Evolutionary conservation across 139 green algal species (phyloP), one percentile per base, ranked within the genome.

Genomic region (Chlorella vulgaris): DNA sequence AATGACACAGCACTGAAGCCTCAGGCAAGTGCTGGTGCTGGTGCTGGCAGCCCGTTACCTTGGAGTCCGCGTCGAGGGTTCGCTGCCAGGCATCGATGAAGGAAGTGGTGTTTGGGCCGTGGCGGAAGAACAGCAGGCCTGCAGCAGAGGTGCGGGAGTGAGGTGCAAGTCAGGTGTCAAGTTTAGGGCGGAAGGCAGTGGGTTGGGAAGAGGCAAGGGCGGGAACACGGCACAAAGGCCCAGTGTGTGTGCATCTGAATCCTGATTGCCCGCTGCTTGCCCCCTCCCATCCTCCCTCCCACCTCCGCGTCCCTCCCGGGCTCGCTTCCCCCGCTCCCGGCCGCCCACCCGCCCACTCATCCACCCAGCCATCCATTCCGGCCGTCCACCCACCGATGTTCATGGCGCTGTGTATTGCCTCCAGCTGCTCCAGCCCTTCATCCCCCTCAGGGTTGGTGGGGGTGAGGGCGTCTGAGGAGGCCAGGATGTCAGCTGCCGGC

Each of bases 401-500:
- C 73, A 82, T 69, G 53, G 68, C 89, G 2, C 87, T 86, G 6
- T 78, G 86, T 6, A 93, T 92, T 0, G 90, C 78, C 0, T 88
- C 86, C 28, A 66, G 93, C 22, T 84, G 69, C 86, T 98, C 95
- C 78, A 98, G 85, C 22, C 73, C 79, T n/a, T 91, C 91, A 42
- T 90, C 88, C 2, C 47, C 60, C 18, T 28, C n/a, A 3, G 21
- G 33, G 3, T 81, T 74, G 1, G 74, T 83, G 21, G 82, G 60
- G n/a, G 60, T 55, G 19, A 98, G 86, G 76, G 94, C 90, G 86
- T 99, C 96, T 4, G 83, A 94, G 76, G 87, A 94, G 13, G 88
- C 94, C 7, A 99, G 83, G 24, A 98, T 89, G 86, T 98, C 94
- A 21, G 93, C 95, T 7, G 90, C 70, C 5, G 90, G 88, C 78